Evolutionary conservation across 75 land plant genomes (phyloP).

Genomic region (Isoetes taiwanensis): DNA sequence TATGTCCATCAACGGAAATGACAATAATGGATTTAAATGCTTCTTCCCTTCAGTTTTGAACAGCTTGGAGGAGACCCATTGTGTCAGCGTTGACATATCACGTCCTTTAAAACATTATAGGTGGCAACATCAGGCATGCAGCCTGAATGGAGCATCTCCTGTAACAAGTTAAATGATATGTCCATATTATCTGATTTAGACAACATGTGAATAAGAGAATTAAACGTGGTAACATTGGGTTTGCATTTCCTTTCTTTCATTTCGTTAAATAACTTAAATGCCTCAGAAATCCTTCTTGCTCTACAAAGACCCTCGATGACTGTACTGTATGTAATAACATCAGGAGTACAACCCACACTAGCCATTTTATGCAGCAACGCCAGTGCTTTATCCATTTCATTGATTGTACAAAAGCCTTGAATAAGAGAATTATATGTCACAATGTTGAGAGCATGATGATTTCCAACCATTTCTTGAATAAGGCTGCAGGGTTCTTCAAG

Average conservation of each 20-base stretch:
- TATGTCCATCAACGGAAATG: too few species aligned
- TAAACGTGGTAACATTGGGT: constrained; percentile 38
- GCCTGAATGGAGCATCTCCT: too few species aligned
- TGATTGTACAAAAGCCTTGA: neutral
- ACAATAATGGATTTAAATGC: too few species aligned
- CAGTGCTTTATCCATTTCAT: neutral
- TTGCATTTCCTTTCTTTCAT: constrained; percentile 29
- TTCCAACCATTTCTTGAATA: constrained; percentile 22
- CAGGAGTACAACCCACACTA: neutral
- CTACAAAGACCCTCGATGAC: constrained; percentile 58
- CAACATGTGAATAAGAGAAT: constrained; percentile 36
- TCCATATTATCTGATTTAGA: constrained; percentile 37
- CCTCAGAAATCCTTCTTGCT: constrained; percentile 36
- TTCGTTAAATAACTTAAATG: constrained; percentile 35
- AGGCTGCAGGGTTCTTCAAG: constrained; percentile 28
- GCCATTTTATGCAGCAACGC: neutral
- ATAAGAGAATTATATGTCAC: too few species aligned
- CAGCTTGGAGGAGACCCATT: too few species aligned
- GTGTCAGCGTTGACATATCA: too few species aligned
- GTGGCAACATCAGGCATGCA: too few species aligned
- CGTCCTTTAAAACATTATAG: too few species aligned
- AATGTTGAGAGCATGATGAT: constrained; percentile 24
- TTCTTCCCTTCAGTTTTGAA: too few species aligned
- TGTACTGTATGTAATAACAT: constrained; percentile 39
- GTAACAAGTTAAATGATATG: constrained; percentile 21